Conservation (phyloP, 371 early-diverging fungal species). For the Rhizomucor miehei region DNA sequence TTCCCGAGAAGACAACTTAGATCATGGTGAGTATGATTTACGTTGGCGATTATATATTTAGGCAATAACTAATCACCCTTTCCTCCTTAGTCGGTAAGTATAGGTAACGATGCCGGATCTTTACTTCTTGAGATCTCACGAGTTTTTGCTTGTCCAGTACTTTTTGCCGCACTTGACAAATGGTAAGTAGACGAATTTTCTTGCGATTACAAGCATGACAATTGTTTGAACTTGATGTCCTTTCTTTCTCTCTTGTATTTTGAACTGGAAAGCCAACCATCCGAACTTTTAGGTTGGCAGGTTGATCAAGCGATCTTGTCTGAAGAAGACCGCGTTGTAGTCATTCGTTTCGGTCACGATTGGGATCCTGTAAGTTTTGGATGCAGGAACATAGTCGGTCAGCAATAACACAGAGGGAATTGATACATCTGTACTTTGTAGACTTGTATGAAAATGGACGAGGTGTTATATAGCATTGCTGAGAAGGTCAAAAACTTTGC, state of each 20-base stretch:
- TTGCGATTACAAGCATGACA: background rate
- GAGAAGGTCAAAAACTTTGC: conserved; percentile 98
- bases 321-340: conserved; percentile 95
- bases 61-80: no score
- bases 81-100: conserved; percentile 7
- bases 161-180: conserved; percentile 81
- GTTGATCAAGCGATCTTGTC: conserved; percentile 98
- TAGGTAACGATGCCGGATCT: background rate
- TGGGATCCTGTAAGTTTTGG: conserved; percentile 69
- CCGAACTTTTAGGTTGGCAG: conserved; percentile 80
- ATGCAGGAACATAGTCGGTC: no score
- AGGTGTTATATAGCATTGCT: conserved; percentile 86
- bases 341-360: conserved; percentile 97
- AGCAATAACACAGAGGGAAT: background rate
- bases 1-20: no score
- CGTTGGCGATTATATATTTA: no score
- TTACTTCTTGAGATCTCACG: background rate
- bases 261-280: background rate
- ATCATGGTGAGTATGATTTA: no score
- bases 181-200: conserved; percentile 32
- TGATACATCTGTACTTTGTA: background rate
- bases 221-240: background rate
- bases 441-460: conserved; percentile 98
- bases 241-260: background rate
- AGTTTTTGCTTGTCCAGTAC: conserved; percentile 37